phyloP scores from a whole-genome alignment of 139 green algal species.

The Chlamydomonas sp. region DNA sequence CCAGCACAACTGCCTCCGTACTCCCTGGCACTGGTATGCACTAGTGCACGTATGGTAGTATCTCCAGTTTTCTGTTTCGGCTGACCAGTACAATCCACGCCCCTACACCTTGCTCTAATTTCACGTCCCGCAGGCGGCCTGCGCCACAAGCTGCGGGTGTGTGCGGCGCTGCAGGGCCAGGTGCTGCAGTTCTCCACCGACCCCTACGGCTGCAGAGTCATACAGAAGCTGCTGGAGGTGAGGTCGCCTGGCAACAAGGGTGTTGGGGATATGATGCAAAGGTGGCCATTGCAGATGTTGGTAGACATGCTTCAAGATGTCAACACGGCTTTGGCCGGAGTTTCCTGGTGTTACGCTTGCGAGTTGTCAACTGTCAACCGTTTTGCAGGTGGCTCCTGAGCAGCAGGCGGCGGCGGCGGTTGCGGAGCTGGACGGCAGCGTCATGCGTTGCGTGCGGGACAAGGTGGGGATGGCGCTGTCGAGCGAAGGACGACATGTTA shows the following conservation, averaged over 20 bases:
- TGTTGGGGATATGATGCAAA: neutral
- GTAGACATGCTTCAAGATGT: neutral
- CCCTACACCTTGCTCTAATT: neutral
- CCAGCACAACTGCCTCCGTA: too few species aligned
- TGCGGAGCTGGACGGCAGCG: slow-evolving; percentile 3
- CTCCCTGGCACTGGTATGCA: too few species aligned
- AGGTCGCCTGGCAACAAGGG: neutral
- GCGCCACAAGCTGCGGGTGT: slow-evolving; percentile 31
- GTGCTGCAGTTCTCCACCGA: slow-evolving; percentile 22
- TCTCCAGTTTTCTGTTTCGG: too few species aligned
- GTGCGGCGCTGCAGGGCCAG: slow-evolving; percentile 7
- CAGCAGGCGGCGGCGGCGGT: slow-evolving; percentile 26
- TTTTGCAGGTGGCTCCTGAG: slow-evolving; percentile 21
- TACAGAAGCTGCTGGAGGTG: slow-evolving; percentile 38
- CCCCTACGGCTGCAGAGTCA: slow-evolving; percentile 27
- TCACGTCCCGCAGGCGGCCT: neutral
- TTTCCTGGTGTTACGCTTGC: too few species aligned
- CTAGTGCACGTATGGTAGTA: too few species aligned
- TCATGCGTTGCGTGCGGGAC: slow-evolving; percentile 30
- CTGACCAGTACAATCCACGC: too few species aligned
- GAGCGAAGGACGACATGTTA: too few species aligned
- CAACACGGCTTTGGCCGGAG: too few species aligned
- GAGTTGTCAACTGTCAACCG: neutral
- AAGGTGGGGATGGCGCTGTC: neutral
- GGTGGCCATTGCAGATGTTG: neutral